Base-by-base conservation (phyloP, 2,329 filamentous ascomycete genomes). In the Helotiales sp. region DNA sequence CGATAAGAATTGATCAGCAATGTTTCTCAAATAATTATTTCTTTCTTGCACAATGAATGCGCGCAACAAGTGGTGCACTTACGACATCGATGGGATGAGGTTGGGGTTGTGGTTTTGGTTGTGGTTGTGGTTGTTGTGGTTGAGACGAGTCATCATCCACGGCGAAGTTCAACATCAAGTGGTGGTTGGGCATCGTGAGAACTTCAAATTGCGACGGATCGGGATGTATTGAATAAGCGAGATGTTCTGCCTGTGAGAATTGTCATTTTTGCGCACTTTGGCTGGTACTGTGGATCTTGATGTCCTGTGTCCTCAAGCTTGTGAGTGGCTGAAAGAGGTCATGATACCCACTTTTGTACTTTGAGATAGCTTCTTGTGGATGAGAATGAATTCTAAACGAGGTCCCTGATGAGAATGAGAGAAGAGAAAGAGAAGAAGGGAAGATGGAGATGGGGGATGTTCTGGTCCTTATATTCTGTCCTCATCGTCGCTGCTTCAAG, bases 51-150 rank as follows among this genome's bases (percentile, higher is more conserved):
- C 6, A 30, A 31, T 19, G 19, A 19, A 17, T 17, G 3, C 17
- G 46, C 46, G 46, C 46, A 48, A 30, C 46, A 33, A 48, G 46
- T 48, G 40, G 29, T 48, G 46, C 46, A 48, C 46, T 48, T 22
- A 48, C 46, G 19, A 22, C 24, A 22, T 48, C 46, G 8, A 31
- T 17, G 4, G 46, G 46, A 10, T 48, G 40, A 10, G 40, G 46
- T 22, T 48, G 46, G 30, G 46, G 46, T 48, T 29, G 46, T 48
- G 46, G 46, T 29, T 29, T n/a, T 29, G 25, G n/a, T 17, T 42
- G n/a, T 42, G 22, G 38, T 42, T 42, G 38, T 42, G 38, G 22
- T 42, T 10, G 38, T 42, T 42, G 22, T 9, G 38, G 17, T 44
- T n/a, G 9, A 22, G 36, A 22, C 36, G 36, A 40, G 36, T 9